Evolutionary conservation across 1,139 yeast species (phyloP), one percentile per base, ranked within the genome.

Genomic region (Wickerhamomyces sp.): DNA sequence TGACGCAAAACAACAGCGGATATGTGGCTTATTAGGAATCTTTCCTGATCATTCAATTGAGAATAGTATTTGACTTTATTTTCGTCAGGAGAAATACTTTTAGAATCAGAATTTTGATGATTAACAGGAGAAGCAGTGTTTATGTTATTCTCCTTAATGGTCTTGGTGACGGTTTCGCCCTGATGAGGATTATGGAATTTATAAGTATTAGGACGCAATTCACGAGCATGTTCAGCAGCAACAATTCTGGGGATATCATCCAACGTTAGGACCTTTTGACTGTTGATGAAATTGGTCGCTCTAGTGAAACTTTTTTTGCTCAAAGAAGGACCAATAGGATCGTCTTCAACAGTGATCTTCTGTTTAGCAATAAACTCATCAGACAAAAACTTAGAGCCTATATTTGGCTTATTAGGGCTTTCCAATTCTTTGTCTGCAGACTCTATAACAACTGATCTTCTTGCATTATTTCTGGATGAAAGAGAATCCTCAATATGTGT

Each of bases 171-270:
- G 69, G 60, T 55, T 66, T 58, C 47, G 48, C 60, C 52, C 30
- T 51, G 54, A 42, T 51, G 50, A 15, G 57, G 58, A 46, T 71
- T 70, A 50, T 81, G 89, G 58, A 80, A 90, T 47, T 80, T 76
- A 64, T 80, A 86, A 0, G 95, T 92, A 59, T 85, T 85, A 6
- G 95, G 95, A 43, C 96, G 74, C 55, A 87, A 83, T 48, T 88
- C 96, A 47, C 97, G 72, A 0, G 97, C 96, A 61, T 90, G 97
- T 55, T 92, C 97, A 7, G 96, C 95, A 3, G 97, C 96, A 12
- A 92, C 97, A 56, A 92, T 90, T 50, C 97, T 74, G 7, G 97
- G 96, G 51, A 92, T 92, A 63, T 92, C 99, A 61, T 92, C 98
- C 54, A 92, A 72, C 0, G 97, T 90, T 41, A 92, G 73, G 1